Conservation (phyloP, 176 grass and related monocot genomes). For the Raddia guianensis region DNA sequence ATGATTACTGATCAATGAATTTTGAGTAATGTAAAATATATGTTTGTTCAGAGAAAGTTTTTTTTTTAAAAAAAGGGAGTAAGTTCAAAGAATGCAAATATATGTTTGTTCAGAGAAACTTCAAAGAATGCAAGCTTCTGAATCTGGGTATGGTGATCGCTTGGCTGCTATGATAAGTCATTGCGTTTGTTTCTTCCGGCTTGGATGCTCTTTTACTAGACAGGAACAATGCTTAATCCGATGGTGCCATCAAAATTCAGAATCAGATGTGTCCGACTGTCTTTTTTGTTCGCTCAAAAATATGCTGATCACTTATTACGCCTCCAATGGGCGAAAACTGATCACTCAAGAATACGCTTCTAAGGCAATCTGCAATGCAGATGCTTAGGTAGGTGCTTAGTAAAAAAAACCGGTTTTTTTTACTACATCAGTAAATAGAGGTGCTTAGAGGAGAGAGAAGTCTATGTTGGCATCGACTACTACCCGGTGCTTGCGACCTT, state of each 20-base stretch:
- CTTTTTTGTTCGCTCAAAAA: too few relatives aligned
- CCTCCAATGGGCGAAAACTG: too few relatives aligned
- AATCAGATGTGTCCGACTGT: background rate
- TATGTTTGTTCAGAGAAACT: background rate
- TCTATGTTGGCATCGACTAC: too few relatives aligned
- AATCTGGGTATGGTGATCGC: background rate
- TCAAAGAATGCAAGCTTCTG: background rate
- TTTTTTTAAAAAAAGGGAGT: background rate
- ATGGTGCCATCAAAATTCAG: background rate
- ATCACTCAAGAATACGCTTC: too few relatives aligned
- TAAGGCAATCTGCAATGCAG: too few relatives aligned
- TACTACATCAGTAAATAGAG: too few relatives aligned
- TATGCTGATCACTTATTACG: too few relatives aligned
- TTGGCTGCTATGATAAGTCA: background rate
- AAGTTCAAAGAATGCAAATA: slow-evolving; percentile 10
- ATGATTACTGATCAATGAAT: background rate
- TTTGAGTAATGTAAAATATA: slow-evolving; percentile 1
- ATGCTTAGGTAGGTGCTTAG: too few relatives aligned
- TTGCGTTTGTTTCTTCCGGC: background rate
- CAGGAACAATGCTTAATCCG: background rate
- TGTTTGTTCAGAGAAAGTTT: background rate
- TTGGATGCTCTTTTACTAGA: background rate
- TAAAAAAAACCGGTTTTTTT: too few relatives aligned
- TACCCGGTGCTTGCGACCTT: too few relatives aligned
- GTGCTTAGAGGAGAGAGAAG: too few relatives aligned